Conservation (phyloP, 768 basidiomycete genomes). For the Lactarius quietus region DNA sequence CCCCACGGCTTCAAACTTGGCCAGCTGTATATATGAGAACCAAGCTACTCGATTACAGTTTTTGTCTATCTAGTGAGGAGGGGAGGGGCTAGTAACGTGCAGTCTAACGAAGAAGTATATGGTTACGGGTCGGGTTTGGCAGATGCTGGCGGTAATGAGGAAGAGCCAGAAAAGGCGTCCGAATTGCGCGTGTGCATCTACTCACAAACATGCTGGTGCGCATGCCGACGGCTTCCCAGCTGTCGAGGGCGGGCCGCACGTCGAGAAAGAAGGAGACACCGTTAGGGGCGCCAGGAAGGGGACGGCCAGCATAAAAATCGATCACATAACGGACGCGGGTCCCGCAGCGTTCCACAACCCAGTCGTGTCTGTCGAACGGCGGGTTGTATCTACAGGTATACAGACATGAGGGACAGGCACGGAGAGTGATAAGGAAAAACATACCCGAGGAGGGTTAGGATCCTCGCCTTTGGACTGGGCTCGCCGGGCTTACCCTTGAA, state of each 20-base stretch:
- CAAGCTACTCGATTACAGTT: neutral
- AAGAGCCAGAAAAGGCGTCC: conserved; percentile 17
- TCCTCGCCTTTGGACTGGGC: conserved; percentile 73
- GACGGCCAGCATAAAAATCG: conserved; percentile 92
- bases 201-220: conserved; percentile 58
- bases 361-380: conserved; percentile 98
- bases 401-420: neutral
- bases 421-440: neutral
- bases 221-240: conserved; percentile 91
- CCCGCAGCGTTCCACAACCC: conserved; percentile 93
- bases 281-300: conserved; percentile 44
- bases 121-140: conserved; percentile 7
- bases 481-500: conserved; percentile 89
- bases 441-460: conserved; percentile 85
- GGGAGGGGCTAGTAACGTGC: neutral
- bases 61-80: neutral
- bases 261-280: conserved; percentile 89
- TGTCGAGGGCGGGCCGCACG: conserved; percentile 90
- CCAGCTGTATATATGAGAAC: neutral
- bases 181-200: conserved; percentile 29
- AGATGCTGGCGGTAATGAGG: conserved; percentile 24
- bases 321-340: conserved; percentile 89
- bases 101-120: neutral
- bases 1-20: too few relatives aligned
- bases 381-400: conserved; percentile 66